Conservation (phyloP, 176 grass and related monocot genomes). For the Eragrostis curvula region DNA sequence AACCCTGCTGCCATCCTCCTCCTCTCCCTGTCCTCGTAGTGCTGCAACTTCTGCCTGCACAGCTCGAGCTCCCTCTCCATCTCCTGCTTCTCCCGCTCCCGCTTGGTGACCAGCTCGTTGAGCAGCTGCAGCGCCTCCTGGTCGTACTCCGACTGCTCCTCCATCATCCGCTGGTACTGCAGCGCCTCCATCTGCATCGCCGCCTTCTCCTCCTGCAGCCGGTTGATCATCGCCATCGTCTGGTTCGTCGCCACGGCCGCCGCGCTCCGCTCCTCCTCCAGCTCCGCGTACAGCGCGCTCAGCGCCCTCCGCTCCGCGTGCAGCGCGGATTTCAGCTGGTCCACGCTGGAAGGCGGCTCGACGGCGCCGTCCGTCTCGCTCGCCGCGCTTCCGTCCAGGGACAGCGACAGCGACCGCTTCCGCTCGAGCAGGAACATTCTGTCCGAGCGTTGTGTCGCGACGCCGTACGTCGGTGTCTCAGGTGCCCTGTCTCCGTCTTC, state of each 20-base stretch:
- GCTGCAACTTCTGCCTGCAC: constrained; percentile 59
- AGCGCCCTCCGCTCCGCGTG: constrained; percentile 63
- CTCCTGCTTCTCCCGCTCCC: constrained; percentile 95
- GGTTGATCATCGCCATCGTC: constrained; percentile 99
- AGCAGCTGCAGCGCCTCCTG: constrained; percentile 97
- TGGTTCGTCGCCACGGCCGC: constrained; percentile 83
- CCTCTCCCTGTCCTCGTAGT: constrained; percentile 67
- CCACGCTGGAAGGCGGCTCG: constrained; percentile 64
- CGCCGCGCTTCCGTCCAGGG: constrained; percentile 69
- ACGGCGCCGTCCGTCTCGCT: constrained; percentile 56
- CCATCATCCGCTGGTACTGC: constrained; percentile 98
- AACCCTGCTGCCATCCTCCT: constrained; percentile 43
- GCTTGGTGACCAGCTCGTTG: constrained; percentile 89
- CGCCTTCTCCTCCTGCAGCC: constrained; percentile 99
- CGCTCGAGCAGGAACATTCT: constrained; percentile 58
- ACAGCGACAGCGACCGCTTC: constrained; percentile 65
- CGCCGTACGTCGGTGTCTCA: constrained; percentile 66
- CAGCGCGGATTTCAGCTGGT: constrained; percentile 69
- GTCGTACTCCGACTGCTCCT: constrained; percentile 98
- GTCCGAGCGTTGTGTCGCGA: constrained; percentile 50
- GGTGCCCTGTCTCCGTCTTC: constrained; percentile 68
- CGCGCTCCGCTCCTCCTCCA: constrained; percentile 95
- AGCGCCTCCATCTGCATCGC: constrained; percentile 99
- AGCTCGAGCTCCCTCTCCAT: constrained; percentile 80
- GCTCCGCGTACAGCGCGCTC: constrained; percentile 78